Evolutionary conservation across 2,329 filamentous ascomycete genomes (phyloP).

Genomic region (Hymenoscyphus fraxineus): DNA sequence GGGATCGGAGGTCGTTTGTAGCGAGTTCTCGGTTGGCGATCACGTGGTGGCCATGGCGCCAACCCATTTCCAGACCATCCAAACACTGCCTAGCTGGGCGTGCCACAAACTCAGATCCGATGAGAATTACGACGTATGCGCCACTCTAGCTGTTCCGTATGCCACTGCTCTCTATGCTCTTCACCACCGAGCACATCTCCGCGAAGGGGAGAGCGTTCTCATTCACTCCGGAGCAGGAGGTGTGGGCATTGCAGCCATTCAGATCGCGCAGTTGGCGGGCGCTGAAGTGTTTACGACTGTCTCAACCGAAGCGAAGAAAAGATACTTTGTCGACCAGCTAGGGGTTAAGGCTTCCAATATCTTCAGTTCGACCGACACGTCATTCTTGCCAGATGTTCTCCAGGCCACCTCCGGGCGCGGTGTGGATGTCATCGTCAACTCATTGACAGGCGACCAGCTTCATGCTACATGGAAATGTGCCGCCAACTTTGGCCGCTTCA

Average conservation of each 20-base stretch:
- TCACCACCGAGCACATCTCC: slow-evolving; percentile 1
- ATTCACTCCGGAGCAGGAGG: slow-evolving; percentile 33
- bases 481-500: slow-evolving; percentile 36
- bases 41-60: slow-evolving; percentile 34
- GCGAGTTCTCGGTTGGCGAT: slow-evolving; percentile 27
- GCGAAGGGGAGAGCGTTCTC: slow-evolving; percentile 22
- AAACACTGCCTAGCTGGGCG: neutral
- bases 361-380: slow-evolving; percentile 3
- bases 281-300: slow-evolving; percentile 26
- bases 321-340: slow-evolving; percentile 6
- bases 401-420: slow-evolving; percentile 22
- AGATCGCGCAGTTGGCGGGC: no score
- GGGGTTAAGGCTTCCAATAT: slow-evolving; percentile 3
- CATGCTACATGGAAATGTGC: slow-evolving; percentile 35
- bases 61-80: slow-evolving; percentile 15
- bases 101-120: slow-evolving; percentile 41
- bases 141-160: slow-evolving; percentile 22
- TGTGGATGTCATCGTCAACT: slow-evolving; percentile 31
- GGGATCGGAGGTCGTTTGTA: slow-evolving; percentile 22
- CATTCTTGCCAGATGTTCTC: slow-evolving; percentile 25
- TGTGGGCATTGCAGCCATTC: slow-evolving; percentile 28
- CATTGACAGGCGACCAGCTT: slow-evolving; percentile 22
- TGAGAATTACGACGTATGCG: slow-evolving; percentile 42
- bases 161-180: slow-evolving; percentile 6
- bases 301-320: slow-evolving; percentile 13